These are phyloP conservation scores for Ceratobasidium papillatum DNA, from an alignment of 1,284 basidiomycete species.

Conservation along the genomic window DNA sequence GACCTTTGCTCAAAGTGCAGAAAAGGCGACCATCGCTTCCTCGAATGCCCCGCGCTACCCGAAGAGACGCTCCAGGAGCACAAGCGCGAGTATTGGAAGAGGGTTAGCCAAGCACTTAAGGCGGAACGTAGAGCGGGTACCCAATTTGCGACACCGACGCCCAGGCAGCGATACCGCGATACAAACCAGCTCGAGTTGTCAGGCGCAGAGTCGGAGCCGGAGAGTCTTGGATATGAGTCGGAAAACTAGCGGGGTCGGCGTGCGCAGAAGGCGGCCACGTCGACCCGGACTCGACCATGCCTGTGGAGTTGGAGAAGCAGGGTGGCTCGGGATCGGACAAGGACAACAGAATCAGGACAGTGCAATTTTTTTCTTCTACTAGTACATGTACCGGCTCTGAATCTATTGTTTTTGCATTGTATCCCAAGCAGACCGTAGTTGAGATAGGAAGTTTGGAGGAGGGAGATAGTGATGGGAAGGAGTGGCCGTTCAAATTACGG, in stretches of 20 bases:
- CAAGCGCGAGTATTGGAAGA: not conserved
- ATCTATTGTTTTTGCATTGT: not conserved
- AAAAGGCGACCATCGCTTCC: not conserved
- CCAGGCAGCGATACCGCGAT: not conserved
- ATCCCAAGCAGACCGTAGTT: not conserved
- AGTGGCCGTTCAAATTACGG: not conserved
- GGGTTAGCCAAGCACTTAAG: not conserved
- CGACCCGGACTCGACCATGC: slow-evolving; percentile 3
- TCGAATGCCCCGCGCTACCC: not conserved
- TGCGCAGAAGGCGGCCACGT: not conserved
- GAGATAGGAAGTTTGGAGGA: not conserved
- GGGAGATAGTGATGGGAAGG: not conserved
- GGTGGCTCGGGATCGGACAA: not conserved
- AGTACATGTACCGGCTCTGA: not conserved
- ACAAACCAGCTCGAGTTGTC: not conserved
- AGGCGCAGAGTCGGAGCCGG: not conserved
- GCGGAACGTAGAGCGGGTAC: not conserved
- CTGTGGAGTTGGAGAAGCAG: not conserved
- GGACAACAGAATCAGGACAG: too few relatives aligned
- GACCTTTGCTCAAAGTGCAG: not conserved
- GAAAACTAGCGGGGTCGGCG: slow-evolving; percentile 14
- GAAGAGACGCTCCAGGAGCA: not conserved
- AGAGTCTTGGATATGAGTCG: not conserved
- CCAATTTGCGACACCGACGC: not conserved
- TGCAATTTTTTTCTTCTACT: not conserved